These are phyloP conservation scores for Phylloporus sp. DNA, from an alignment of 768 basidiomycete genomes.

Conservation along the genomic window DNA sequence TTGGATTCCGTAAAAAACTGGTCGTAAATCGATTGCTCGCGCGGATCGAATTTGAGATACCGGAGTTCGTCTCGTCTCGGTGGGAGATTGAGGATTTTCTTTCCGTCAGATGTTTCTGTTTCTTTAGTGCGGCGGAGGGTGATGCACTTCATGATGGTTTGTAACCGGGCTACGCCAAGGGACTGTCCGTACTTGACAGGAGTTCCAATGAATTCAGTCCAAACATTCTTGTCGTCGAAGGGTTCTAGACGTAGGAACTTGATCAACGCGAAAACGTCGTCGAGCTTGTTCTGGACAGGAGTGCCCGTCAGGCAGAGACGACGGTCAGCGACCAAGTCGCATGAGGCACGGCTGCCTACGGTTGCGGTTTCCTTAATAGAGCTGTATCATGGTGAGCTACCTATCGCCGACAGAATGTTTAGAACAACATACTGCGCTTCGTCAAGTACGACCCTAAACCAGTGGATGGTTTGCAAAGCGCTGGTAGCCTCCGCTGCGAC, in stretches of 20 bases:
- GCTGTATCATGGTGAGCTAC: conserved; percentile 37
- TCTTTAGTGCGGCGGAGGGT: conserved; percentile 97
- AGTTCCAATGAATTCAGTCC: conserved; percentile 89
- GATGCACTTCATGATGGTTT: conserved; percentile 95
- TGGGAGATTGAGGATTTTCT: conserved; percentile 81
- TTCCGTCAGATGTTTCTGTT: conserved; percentile 72
- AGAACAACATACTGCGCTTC: conserved; percentile 82
- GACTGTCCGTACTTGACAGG: conserved; percentile 91
- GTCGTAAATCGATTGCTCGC: conserved; percentile 84
- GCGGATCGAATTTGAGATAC: conserved; percentile 74
- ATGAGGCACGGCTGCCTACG: conserved; percentile 91
- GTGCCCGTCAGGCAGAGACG: conserved; percentile 96
- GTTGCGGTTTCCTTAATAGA: conserved; percentile 96
- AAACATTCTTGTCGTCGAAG: conserved; percentile 87
- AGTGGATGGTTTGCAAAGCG: conserved; percentile 88
- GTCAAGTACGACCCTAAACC: conserved; percentile 93
- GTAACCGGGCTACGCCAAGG: conserved; percentile 86
- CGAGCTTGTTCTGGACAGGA: conserved; percentile 97
- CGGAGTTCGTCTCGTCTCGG: conserved; percentile 86
- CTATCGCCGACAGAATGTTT: neutral
- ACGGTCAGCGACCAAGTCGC: conserved; percentile 90
- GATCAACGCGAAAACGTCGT: conserved; percentile 95
- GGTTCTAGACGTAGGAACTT: conserved; percentile 92
- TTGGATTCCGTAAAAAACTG: conserved; percentile 86
- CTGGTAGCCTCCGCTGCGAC: conserved; percentile 54